Conservation (phyloP, 2,329 filamentous ascomycete genomes). For the Colletotrichum tropicale region DNA sequence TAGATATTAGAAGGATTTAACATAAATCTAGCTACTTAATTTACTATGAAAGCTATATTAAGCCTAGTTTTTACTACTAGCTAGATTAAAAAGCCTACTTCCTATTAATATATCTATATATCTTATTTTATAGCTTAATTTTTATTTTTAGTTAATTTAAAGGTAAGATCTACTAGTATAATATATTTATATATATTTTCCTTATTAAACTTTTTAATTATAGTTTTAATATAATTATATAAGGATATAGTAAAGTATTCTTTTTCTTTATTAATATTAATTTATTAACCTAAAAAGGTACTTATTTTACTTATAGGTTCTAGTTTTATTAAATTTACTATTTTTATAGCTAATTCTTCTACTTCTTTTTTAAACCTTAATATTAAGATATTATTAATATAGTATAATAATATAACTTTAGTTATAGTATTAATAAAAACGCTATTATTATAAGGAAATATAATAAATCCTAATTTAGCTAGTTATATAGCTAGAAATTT, state of each 20-base stretch:
- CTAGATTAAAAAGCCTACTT: not conserved
- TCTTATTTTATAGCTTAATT: not conserved
- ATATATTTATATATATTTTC: no score
- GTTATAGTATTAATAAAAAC: no score
- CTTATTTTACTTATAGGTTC: fast-evolving
- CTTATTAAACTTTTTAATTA: no score
- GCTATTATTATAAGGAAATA: not conserved
- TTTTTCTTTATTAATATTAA: no score
- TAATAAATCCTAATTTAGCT: not conserved
- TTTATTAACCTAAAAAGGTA: no score
- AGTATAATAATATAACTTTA: no score
- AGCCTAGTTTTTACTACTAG: not conserved
- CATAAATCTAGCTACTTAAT: not conserved
- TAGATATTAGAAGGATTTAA: not conserved
- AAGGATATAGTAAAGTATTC: no score
- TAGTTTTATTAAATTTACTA: no score
- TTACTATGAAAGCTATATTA: not conserved
- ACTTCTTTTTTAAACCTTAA: no score
- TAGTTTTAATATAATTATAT: no score
- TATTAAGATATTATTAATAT: no score
- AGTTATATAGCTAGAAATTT: not conserved
- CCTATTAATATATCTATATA: not conserved
- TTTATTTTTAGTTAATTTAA: not conserved
- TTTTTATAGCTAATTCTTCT: no score
- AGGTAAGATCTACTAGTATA: not conserved